These are phyloP conservation scores for Tetrahymena borealis DNA, from an alignment of 73 alveolate genomes.

Conservation along the genomic window DNA sequence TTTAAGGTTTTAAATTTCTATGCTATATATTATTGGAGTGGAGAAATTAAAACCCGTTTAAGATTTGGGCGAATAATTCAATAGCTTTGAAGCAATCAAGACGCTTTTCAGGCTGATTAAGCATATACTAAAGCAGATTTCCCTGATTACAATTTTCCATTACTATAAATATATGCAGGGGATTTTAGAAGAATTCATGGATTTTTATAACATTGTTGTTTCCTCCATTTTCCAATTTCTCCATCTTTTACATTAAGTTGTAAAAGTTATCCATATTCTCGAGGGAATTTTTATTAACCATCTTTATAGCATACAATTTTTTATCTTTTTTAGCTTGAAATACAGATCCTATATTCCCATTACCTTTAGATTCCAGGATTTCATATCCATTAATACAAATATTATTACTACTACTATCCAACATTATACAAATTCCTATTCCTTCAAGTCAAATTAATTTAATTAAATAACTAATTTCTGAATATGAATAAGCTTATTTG, in stretches of 20 bases:
- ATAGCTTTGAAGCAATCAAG: background rate
- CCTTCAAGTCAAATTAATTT: too few relatives aligned
- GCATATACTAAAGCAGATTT: background rate
- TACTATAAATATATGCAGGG: background rate
- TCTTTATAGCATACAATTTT: background rate
- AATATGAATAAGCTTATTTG: too few relatives aligned
- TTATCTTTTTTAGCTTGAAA: background rate
- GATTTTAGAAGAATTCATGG: background rate
- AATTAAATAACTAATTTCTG: too few relatives aligned
- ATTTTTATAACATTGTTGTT: background rate
- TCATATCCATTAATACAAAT: background rate
- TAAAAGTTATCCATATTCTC: background rate
- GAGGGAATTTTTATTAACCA: background rate
- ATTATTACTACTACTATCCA: background rate
- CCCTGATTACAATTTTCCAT: background rate
- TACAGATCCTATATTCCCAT: background rate
- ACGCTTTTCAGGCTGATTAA: background rate
- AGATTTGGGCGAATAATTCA: background rate
- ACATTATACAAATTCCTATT: too few relatives aligned
- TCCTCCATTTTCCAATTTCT: background rate
- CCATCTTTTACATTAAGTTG: background rate
- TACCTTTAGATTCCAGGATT: background rate
- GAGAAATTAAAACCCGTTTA: background rate
- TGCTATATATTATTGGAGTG: background rate
- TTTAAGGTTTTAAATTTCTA: background rate